Evolutionary conservation across 768 basidiomycete species (phyloP).

Genomic region (Vararia minispora): DNA sequence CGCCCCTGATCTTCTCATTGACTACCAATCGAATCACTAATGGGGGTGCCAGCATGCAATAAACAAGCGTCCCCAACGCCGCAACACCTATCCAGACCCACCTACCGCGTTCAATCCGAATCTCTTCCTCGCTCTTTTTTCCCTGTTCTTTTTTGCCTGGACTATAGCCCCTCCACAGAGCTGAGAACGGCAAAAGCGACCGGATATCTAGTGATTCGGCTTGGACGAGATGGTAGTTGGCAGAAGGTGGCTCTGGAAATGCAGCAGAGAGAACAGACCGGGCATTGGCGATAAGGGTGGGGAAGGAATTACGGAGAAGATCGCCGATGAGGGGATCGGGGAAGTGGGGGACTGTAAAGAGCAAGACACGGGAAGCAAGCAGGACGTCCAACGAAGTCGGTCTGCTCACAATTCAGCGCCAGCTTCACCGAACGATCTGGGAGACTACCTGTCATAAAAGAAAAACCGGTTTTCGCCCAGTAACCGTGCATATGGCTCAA

Average conservation of each 20-base stretch:
- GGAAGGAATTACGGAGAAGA: slow-evolving; percentile 44
- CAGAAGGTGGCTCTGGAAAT: too few relatives aligned
- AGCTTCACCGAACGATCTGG: not conserved
- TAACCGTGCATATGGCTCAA: slow-evolving; percentile 49
- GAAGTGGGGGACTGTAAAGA: slow-evolving; percentile 46
- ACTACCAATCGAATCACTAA: too few relatives aligned
- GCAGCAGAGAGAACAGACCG: slow-evolving; percentile 32
- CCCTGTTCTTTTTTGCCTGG: slow-evolving; percentile 12
- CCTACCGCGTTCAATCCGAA: slow-evolving; percentile 34
- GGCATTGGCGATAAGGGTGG: slow-evolving; percentile 47
- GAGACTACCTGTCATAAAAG: slow-evolving; percentile 37
- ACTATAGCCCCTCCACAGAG: slow-evolving; percentile 22
- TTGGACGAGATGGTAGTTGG: too few relatives aligned
- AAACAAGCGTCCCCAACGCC: slow-evolving; percentile 27
- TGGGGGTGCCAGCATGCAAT: slow-evolving; percentile 22
- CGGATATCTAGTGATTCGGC: too few relatives aligned
- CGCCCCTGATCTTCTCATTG: too few relatives aligned
- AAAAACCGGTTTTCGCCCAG: slow-evolving; percentile 41
- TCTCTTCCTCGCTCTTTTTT: slow-evolving; percentile 30
- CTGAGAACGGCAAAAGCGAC: slow-evolving; percentile 8
- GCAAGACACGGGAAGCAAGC: slow-evolving; percentile 60
- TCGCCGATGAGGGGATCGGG: slow-evolving; percentile 48
- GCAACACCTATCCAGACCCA: slow-evolving; percentile 43
- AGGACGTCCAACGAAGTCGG: slow-evolving; percentile 52
- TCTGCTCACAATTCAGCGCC: slow-evolving; percentile 24